Evolutionary conservation across 2,329 filamentous ascomycete species (phyloP).

Genomic region (Tolypocladium ovalisporum): DNA sequence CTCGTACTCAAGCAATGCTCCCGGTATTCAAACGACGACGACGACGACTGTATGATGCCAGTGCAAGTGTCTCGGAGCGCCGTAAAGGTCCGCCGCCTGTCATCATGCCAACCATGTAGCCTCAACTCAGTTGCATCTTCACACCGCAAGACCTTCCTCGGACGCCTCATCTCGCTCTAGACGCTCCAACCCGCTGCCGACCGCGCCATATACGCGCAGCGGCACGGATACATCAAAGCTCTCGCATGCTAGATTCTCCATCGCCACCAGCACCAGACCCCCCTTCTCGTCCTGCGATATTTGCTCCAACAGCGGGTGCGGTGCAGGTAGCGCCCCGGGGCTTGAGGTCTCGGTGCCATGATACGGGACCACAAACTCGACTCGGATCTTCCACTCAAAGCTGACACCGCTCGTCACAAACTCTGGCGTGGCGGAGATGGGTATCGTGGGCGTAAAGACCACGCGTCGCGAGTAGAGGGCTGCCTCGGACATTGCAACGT

Average conservation of each 20-base stretch:
- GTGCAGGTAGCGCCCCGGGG: constrained; percentile 9
- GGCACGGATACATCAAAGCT: constrained; percentile 86
- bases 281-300: constrained; percentile 71
- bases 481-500: constrained; percentile 70
- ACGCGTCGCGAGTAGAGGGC: constrained; percentile 71
- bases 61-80: background rate
- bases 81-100: background rate
- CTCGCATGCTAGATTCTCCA: constrained; percentile 70
- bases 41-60: background rate
- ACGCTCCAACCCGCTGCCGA: constrained; percentile 44
- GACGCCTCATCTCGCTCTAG: constrained; percentile 43
- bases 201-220: constrained; percentile 64
- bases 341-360: constrained; percentile 17
- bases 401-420: constrained; percentile 85
- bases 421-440: constrained; percentile 73
- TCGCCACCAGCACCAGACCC: constrained; percentile 59
- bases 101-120: background rate
- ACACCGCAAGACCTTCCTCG: constrained; percentile 33
- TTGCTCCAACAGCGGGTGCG: constrained; percentile 58
- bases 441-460: constrained; percentile 75
- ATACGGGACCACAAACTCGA: constrained; percentile 84
- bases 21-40: background rate
- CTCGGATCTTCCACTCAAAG: constrained; percentile 76
- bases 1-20: background rate
- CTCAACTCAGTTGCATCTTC: constrained; percentile 5